phyloP scores from a whole-genome alignment of 495 filamentous ascomycete genomes.

The Aspergillus panamensis region DNA sequence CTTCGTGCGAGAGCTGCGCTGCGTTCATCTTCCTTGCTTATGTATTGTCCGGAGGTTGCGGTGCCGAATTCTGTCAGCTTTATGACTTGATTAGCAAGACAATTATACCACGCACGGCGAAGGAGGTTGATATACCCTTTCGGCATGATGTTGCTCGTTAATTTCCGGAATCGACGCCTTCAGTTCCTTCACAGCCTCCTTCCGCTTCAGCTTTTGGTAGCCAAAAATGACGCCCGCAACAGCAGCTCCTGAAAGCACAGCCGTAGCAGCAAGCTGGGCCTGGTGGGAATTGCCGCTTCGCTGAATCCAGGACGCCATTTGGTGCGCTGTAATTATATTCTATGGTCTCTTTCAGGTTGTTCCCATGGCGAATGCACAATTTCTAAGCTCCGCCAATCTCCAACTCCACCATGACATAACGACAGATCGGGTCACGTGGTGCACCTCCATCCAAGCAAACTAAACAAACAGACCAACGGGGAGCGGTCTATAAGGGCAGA shows the following conservation, averaged over 20 bases:
- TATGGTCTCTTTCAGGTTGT: too few species aligned
- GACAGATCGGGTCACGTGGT: too few species aligned
- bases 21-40: conserved; percentile 73
- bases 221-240: conserved; percentile 70
- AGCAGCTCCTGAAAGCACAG: conserved; percentile 68
- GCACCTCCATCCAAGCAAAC: too few species aligned
- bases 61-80: conserved; percentile 75
- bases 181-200: conserved; percentile 59
- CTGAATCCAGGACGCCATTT: conserved; percentile 58
- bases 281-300: conserved; percentile 50
- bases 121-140: conserved; percentile 27
- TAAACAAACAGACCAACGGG: too few species aligned
- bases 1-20: conserved; percentile 71
- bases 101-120: neutral
- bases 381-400: too few species aligned
- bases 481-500: too few species aligned
- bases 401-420: too few species aligned
- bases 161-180: conserved; percentile 69
- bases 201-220: conserved; percentile 62
- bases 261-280: conserved; percentile 71
- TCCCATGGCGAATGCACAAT: too few species aligned
- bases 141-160: conserved; percentile 42
- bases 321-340: too few species aligned
- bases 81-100: conserved; percentile 5
- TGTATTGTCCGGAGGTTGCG: conserved; percentile 49